A percentile compares a stretch with the other conserved stretches of the same genome.
Evolutionary conservation across 2,329 filamentous ascomycete species (phyloP).

Genomic region (Trichoderma breve): DNA sequence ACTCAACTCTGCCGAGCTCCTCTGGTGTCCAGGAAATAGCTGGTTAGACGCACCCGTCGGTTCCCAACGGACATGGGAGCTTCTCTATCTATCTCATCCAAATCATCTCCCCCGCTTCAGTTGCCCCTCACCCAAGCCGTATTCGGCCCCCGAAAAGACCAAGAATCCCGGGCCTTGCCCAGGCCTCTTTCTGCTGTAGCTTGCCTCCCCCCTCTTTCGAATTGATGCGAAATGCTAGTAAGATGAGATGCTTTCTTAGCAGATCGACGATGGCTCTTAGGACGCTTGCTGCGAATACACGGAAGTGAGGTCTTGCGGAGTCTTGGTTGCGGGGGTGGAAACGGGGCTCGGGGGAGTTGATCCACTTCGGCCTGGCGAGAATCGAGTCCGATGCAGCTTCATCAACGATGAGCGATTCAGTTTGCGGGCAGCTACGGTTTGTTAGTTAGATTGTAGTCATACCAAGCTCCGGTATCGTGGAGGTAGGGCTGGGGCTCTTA

Average conservation of each 20-base stretch:
- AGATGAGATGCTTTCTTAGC: conserved; percentile 12
- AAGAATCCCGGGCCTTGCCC: background rate
- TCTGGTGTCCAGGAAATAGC: background rate
- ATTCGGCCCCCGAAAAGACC: conserved; percentile 1
- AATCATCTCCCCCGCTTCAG: background rate
- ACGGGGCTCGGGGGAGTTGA: conserved; percentile 7
- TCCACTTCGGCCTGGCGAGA: conserved; percentile 6
- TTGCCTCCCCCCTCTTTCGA: background rate
- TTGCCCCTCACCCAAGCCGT: conserved; percentile 19
- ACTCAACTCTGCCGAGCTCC: background rate
- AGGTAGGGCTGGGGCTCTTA: conserved; percentile 19
- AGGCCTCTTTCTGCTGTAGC: background rate
- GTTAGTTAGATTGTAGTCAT: background rate
- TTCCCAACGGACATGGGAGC: background rate
- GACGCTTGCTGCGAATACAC: background rate
- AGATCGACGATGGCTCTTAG: conserved; percentile 14
- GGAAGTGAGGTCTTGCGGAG: conserved; percentile 16
- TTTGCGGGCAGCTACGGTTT: background rate
- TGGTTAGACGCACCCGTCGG: conserved; percentile 5
- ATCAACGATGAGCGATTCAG: conserved; percentile 17
- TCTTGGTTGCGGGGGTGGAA: conserved; percentile 18
- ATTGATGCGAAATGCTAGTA: background rate
- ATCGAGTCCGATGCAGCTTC: background rate
- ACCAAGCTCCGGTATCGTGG: conserved; percentile 7
- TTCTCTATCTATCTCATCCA: background rate